Base-by-base conservation (phyloP, 257 asterid species). In the Nicotiana knightiana region DNA sequence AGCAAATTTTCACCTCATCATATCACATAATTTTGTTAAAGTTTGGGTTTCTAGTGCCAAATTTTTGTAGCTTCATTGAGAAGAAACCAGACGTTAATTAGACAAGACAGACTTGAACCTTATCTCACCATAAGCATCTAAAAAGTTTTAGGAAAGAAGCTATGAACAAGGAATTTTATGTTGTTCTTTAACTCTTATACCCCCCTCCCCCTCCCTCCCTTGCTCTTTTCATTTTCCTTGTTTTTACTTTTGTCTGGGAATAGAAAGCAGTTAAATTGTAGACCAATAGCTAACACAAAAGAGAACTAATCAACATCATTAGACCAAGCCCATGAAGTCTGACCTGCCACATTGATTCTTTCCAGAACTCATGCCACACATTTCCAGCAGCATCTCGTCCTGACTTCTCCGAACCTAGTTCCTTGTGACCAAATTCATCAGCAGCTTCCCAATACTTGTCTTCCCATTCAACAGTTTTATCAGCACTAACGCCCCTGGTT, bases 401-500 rank as follows among this genome's bases (percentile, higher is more conserved):
- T 0, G 97, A 96, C 88, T 96, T 96, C 91, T 96, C 98, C n/a
- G 99, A 93, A 17, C 98, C 99, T 5, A 94, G 97, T 90, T 96
- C 99, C 88, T 91, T 96, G 83, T 96, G 92, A 16, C 97, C 97
- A 33, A 94, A 85, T 83, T 93, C 98, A 30, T 93, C 93, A 37
- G 99, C 94, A 82, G 99, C 98, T 91, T 96, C 99, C 99, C 99
- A 96, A 82, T 92, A 96, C 77, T 96, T 96, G 75, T 90, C 93
- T 87, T 96, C 99, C 98, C 97, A 96, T 87, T 96, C 99, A 28
- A 91, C 84, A 83, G 88, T 77, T 84, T 85, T 86, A 82, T 96
- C 97, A 59, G 92, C 90, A 87, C 96, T 92, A 10, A 93, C 91
- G 13, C 97, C 96, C 77, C 99, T 90, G 1, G 79, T 90, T 84